Percentiles rank a stretch among this genome's conserved stretches.
Conservation (phyloP, 2,329 filamentous ascomycete genomes). For the Diplodia mutila region DNA sequence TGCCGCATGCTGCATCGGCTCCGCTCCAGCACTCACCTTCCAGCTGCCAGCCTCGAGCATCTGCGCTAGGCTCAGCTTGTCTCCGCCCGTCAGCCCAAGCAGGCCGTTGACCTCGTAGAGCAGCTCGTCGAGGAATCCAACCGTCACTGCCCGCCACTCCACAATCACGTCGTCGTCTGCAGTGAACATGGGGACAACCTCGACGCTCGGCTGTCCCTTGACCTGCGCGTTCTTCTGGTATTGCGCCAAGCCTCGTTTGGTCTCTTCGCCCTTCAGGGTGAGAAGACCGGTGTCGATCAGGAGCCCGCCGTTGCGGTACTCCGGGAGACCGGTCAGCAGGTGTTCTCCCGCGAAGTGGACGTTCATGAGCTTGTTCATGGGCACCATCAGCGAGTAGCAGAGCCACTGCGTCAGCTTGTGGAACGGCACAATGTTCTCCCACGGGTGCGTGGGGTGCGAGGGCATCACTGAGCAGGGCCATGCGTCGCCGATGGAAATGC, state of each 20-base stretch:
- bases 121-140: constrained; percentile 74
- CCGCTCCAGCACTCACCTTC: constrained; percentile 70
- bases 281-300: constrained; percentile 84
- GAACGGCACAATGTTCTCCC: constrained; percentile 86
- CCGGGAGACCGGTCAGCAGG: constrained; percentile 84
- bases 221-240: constrained; percentile 73
- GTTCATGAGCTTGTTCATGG: constrained; percentile 79
- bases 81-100: constrained; percentile 69
- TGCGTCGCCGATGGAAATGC: constrained; percentile 85
- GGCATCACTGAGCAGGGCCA: constrained; percentile 91
- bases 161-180: constrained; percentile 78
- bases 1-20: neutral
- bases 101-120: constrained; percentile 69
- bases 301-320: constrained; percentile 90
- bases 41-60: constrained; percentile 95
- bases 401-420: constrained; percentile 97
- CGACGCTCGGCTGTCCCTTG: constrained; percentile 71
- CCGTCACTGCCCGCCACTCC: constrained; percentile 76
- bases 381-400: constrained; percentile 89
- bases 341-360: constrained; percentile 81
- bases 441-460: constrained; percentile 67
- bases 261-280: constrained; percentile 71
- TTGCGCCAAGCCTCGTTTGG: constrained; percentile 70
- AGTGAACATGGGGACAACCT: constrained; percentile 74
- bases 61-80: constrained; percentile 78